A percentile compares a stretch with the other conserved stretches of the same genome.
Conservation (phyloP, 441 rosid species). For the Brassica balearica region DNA sequence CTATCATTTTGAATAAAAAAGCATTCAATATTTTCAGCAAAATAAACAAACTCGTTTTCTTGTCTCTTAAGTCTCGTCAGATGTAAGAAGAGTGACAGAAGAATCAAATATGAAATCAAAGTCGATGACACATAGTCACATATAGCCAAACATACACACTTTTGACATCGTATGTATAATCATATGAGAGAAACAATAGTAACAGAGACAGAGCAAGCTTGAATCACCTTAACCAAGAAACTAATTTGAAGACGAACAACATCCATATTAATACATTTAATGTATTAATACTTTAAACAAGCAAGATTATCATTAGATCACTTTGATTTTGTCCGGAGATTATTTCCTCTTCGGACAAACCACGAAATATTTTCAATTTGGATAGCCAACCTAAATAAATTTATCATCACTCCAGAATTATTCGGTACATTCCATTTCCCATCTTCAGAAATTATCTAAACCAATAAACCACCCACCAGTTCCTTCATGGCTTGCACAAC, state of each 20-base stretch:
- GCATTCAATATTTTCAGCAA: not conserved
- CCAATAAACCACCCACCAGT: too few species aligned
- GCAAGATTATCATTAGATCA: not conserved
- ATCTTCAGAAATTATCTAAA: too few species aligned
- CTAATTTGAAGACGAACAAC: too few species aligned
- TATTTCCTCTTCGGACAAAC: too few species aligned
- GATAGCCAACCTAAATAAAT: too few species aligned
- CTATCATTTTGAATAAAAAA: not conserved
- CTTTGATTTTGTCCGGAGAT: too few species aligned
- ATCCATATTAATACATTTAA: too few species aligned
- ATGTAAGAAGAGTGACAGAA: not conserved
- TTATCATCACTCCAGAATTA: too few species aligned
- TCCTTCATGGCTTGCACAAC: too few species aligned
- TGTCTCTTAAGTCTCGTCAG: not conserved
- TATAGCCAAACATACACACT: not conserved
- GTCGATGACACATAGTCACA: not conserved
- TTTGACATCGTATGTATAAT: not conserved
- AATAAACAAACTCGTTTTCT: conserved; percentile 1
- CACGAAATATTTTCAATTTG: too few species aligned
- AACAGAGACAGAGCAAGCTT: not conserved
- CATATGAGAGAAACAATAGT: not conserved
- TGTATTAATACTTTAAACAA: not conserved
- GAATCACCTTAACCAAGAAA: too few species aligned
- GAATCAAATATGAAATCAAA: not conserved
- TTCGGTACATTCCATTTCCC: too few species aligned